Base-by-base conservation (phyloP, 208 protist genomes). In the Angomonas deanei region DNA sequence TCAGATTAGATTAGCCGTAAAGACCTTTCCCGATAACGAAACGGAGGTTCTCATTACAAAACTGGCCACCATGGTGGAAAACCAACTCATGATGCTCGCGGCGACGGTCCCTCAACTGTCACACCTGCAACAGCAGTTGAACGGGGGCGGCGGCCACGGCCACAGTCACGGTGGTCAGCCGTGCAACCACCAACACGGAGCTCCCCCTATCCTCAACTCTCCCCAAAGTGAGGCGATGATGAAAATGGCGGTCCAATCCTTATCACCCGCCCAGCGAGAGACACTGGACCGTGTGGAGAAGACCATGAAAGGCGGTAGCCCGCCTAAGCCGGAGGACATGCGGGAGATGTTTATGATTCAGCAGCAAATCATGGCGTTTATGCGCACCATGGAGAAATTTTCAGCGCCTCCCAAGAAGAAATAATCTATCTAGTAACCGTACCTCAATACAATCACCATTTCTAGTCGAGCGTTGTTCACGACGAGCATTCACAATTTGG, bases 381-480 rank as follows among this genome's bases (percentile, higher is more conserved):
- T 92, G 63, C 47, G 62, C 11, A 93, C 89, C 5, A 80, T 95
- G 79, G 57, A 83, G 48, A 73, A 77, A 46, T 94, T 94, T 38
- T 23, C 17, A 19, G 17, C 10, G 10, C 36, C 56, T 46, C n/a
- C 56, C 11, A 36, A 6, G 34, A 50, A 49, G 21, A 47, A 47
- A 11, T 54, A 10, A 62, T n/a, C n/a, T n/a, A n/a, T n/a, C n/a
- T n/a, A n/a, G n/a, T n/a, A n/a, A 13, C 26, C n/a, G 24, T 8
- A n/a, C n/a, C n/a, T n/a, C n/a, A n/a, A n/a, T n/a, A n/a, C n/a
- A n/a, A n/a, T n/a, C n/a, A n/a, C n/a, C n/a, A n/a, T n/a, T n/a
- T n/a, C n/a, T n/a, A n/a, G n/a, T n/a, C n/a, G n/a, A n/a, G n/a
- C n/a, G n/a, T n/a, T n/a, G n/a, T n/a, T n/a, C n/a, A n/a, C n/a